Percentiles rank a stretch among this genome's conserved stretches.
These are phyloP conservation scores for Furcasterigmium furcatum DNA, from an alignment of 2,329 filamentous ascomycete species.

Conservation along the genomic window DNA sequence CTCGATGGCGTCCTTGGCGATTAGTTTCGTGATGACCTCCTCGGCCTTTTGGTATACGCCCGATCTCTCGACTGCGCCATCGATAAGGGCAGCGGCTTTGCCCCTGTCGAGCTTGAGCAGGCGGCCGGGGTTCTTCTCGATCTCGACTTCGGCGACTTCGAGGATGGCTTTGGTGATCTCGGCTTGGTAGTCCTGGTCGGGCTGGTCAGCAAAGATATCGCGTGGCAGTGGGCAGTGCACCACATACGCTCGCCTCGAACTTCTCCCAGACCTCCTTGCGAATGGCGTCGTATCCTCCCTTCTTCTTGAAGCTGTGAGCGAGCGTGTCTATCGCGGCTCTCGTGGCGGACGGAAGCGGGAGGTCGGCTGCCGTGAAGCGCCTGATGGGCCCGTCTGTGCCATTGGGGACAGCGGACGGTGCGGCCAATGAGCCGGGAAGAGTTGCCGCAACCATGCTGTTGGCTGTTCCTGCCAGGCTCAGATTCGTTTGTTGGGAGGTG, in stretches of 20 bases:
- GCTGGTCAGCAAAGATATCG: no score
- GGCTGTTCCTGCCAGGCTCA: no score
- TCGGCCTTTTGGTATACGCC: constrained; percentile 73
- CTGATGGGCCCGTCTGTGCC: constrained; percentile 7
- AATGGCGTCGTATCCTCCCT: constrained; percentile 76
- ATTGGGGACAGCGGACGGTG: no score
- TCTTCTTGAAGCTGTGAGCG: constrained; percentile 82
- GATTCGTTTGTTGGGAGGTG: no score
- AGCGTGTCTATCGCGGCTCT: constrained; percentile 70
- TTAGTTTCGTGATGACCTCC: constrained; percentile 58
- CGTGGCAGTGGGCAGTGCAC: no score
- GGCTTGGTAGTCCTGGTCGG: constrained; percentile 62
- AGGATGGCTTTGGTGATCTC: constrained; percentile 65
- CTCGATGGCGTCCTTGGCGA: constrained; percentile 67
- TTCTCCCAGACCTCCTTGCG: constrained; percentile 76
- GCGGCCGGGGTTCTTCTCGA: constrained; percentile 69
- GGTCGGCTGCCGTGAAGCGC: constrained; percentile 70
- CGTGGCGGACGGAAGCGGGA: constrained; percentile 71
- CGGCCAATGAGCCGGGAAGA: no score
- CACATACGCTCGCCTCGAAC: constrained; percentile 64
- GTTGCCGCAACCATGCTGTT: no score
- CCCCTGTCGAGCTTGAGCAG: constrained; percentile 71
- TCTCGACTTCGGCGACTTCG: constrained; percentile 67
- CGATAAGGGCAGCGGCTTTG: constrained; percentile 72
- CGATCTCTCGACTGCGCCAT: constrained; percentile 73